Conservation (phyloP, 2,329 filamentous ascomycete species). For the Penicillium sp. region DNA sequence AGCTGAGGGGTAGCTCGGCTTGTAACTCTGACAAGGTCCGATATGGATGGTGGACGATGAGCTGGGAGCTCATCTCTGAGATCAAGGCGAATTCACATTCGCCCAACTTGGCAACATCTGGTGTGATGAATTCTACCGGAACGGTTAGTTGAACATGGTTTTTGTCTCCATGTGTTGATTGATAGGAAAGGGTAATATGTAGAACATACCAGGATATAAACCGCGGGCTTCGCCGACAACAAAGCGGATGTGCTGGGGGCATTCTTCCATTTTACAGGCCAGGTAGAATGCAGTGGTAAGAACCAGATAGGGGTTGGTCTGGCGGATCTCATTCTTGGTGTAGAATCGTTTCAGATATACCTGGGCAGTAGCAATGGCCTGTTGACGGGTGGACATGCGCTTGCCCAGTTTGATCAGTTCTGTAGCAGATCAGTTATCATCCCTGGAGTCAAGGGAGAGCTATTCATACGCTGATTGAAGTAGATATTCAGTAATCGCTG, state of each 20-base stretch:
- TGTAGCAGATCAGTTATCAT: constrained; percentile 41
- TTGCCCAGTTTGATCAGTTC: constrained; percentile 84
- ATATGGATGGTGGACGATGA: constrained; percentile 91
- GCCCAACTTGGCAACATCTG: constrained; percentile 82
- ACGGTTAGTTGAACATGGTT: neutral
- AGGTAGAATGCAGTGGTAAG: constrained; percentile 93
- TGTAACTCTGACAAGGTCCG: constrained; percentile 77
- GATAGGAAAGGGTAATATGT: constrained; percentile 5
- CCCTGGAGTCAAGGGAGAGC: neutral
- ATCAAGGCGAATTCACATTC: constrained; percentile 95
- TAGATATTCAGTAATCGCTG: constrained; percentile 85
- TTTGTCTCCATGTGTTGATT: neutral
- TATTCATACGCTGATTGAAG: constrained; percentile 79
- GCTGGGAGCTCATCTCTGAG: constrained; percentile 85
- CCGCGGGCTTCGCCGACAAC: constrained; percentile 85
- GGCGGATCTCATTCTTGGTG: constrained; percentile 84
- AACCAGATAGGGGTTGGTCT: constrained; percentile 91
- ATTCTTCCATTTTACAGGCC: constrained; percentile 98
- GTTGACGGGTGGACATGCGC: constrained; percentile 83
- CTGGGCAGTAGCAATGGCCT: constrained; percentile 91
- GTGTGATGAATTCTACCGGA: constrained; percentile 67
- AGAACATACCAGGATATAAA: constrained; percentile 72
- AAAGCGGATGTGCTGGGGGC: constrained; percentile 91
- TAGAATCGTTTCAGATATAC: constrained; percentile 96
- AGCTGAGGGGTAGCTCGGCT: constrained; percentile 70